Conservation (phyloP, 108 stramenopile species). For the Nitzschia palea region DNA sequence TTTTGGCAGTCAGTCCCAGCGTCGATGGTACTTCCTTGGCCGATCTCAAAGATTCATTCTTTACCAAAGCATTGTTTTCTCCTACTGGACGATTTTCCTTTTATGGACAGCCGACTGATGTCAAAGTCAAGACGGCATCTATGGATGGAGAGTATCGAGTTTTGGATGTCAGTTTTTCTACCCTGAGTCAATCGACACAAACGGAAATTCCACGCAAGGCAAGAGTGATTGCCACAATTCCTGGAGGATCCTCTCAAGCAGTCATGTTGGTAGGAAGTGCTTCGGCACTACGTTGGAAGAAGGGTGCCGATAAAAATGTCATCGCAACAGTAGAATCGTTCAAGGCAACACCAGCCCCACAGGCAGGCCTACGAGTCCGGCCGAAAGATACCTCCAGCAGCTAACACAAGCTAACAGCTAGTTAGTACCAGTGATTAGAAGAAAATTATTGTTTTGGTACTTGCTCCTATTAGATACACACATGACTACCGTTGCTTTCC, state of each 20-base stretch:
- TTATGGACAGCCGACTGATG: constrained; percentile 82
- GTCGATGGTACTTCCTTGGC: constrained; percentile 49
- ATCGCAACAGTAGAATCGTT: constrained; percentile 55
- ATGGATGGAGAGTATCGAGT: constrained; percentile 28
- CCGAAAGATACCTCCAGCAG: constrained; percentile 39
- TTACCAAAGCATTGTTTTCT: constrained; percentile 62
- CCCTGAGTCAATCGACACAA: constrained; percentile 68
- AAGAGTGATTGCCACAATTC: constrained; percentile 68
- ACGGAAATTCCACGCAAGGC: constrained; percentile 79
- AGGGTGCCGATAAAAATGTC: constrained; percentile 49
- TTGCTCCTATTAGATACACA: too few species aligned
- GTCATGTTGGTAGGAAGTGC: constrained; percentile 78
- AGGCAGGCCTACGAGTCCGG: constrained; percentile 58
- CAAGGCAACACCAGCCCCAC: constrained; percentile 62
- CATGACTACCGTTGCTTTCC: too few species aligned
- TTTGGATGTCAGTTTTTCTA: constrained; percentile 71
- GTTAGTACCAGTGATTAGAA: too few species aligned
- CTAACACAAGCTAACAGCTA: neutral
- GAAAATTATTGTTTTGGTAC: too few species aligned
- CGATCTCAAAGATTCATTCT: constrained; percentile 64
- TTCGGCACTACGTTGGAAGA: constrained; percentile 64
- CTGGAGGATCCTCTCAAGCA: constrained; percentile 64
- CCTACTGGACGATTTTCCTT: constrained; percentile 78
- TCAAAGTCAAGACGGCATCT: constrained; percentile 61
- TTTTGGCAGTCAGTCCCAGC: constrained; percentile 60